Conservation (phyloP, 805 yeast genomes). For the Wickerhamiella sergipiensis region DNA sequence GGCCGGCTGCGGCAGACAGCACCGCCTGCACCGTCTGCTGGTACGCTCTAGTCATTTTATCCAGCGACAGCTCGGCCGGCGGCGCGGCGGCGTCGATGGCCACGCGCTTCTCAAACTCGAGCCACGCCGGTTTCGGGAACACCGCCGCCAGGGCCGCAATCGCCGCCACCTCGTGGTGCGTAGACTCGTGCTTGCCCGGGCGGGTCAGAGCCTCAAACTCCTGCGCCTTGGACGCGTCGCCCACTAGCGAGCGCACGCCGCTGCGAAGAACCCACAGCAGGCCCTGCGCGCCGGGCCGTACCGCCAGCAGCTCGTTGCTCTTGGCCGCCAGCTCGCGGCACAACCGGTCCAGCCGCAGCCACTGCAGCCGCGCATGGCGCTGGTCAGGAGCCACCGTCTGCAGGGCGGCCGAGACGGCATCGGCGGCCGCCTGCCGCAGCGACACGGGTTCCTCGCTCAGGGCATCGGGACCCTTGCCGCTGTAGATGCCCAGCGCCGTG, state of each 20-base stretch:
- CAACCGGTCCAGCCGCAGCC: conserved; percentile 57
- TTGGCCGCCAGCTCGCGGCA: conserved; percentile 57
- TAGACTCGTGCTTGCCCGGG: not conserved
- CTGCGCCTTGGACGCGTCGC: not conserved
- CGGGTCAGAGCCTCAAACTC: not conserved
- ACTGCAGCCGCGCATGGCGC: conserved; percentile 34
- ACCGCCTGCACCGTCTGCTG: conserved; percentile 7
- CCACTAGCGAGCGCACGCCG: not conserved
- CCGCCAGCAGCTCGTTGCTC: conserved; percentile 44
- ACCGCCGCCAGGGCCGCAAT: not conserved
- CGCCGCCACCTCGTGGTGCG: not conserved
- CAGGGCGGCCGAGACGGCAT: conserved; percentile 1
- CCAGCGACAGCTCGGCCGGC: conserved; percentile 10
- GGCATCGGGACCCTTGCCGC: not conserved
- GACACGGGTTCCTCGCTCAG: not conserved
- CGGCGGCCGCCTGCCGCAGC: not conserved
- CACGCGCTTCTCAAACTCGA: conserved; percentile 2
- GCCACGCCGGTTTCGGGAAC: not conserved
- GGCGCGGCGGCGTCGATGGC: not conserved
- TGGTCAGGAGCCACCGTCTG: conserved; percentile 24
- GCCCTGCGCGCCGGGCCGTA: conserved; percentile 25
- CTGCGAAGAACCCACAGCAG: conserved; percentile 11
- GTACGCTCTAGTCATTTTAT: conserved; percentile 13
- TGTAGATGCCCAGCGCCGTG: conserved; percentile 1
- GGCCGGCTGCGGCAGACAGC: conserved; percentile 1